Conservation (phyloP, 1,284 basidiomycete species). For the Puccinia brachypodii region DNA sequence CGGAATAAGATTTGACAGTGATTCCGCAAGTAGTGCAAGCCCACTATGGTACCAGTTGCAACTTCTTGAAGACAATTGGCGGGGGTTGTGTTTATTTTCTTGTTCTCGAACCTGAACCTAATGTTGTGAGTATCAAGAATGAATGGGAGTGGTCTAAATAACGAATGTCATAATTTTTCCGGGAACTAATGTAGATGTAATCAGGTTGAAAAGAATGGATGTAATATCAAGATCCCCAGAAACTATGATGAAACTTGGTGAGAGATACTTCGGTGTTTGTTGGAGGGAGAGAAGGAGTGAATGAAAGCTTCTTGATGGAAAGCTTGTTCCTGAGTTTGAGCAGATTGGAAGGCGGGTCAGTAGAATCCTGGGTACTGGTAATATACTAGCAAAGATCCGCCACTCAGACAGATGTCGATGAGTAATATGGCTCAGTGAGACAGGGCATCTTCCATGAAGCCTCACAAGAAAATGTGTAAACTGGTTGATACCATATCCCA, state of each 20-base stretch:
- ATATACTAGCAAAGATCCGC: background rate
- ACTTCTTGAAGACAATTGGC: background rate
- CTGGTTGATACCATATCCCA: background rate
- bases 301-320: background rate
- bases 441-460: background rate
- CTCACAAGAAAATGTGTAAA: constrained; percentile 5
- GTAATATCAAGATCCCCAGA: background rate
- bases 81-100: background rate
- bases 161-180: background rate
- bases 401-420: constrained; percentile 21
- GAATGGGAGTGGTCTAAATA: background rate
- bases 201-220: background rate
- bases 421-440: constrained; percentile 16
- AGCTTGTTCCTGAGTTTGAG: background rate
- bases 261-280: background rate
- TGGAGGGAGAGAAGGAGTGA: background rate
- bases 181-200: background rate
- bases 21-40: background rate
- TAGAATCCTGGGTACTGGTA: background rate
- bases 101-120: background rate
- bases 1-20: background rate
- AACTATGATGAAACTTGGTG: background rate
- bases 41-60: background rate
- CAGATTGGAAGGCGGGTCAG: background rate
- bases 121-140: background rate